phyloP scores from a whole-genome alignment of 2,329 filamentous ascomycete species.

The Fusarium sterilihyphosum region DNA sequence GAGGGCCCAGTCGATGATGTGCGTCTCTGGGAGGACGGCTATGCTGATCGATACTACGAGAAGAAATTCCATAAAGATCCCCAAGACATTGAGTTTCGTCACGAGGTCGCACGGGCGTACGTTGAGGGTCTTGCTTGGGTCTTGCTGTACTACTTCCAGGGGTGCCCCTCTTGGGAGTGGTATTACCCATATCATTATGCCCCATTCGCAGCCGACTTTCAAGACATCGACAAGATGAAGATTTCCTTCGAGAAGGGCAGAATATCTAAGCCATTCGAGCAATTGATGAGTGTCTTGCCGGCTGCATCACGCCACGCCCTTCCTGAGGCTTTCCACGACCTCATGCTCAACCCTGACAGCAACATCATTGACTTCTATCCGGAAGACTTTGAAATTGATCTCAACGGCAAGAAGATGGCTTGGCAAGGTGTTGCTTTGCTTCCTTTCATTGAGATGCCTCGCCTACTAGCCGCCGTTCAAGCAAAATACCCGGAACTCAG shows the following conservation, averaged over 20 bases:
- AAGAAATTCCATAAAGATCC: slow-evolving; percentile 92
- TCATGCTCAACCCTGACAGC: slow-evolving; percentile 90
- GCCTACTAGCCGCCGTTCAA: slow-evolving; percentile 82
- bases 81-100: slow-evolving; percentile 84
- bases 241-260: slow-evolving; percentile 85
- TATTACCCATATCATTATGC: slow-evolving; percentile 99
- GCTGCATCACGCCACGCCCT: slow-evolving; percentile 93
- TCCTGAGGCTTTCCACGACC: slow-evolving; percentile 84
- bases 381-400: slow-evolving; percentile 88
- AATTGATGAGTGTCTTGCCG: slow-evolving; percentile 97
- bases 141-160: slow-evolving; percentile 95
- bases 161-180: slow-evolving; percentile 98
- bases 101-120: slow-evolving; percentile 89
- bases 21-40: slow-evolving; percentile 93
- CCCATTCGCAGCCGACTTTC: slow-evolving; percentile 95
- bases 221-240: slow-evolving; percentile 80
- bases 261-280: slow-evolving; percentile 92
- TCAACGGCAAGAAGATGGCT: slow-evolving; percentile 98
- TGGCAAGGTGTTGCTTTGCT: slow-evolving; percentile 96
- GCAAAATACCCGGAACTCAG: slow-evolving; percentile 84
- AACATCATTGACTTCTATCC: slow-evolving; percentile 98
- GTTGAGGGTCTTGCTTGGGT: slow-evolving; percentile 97
- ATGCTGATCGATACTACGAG: slow-evolving; percentile 94
- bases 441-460: slow-evolving; percentile 94
- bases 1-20: slow-evolving; percentile 82